phyloP scores from a whole-genome alignment of 768 basidiomycete genomes.

The Suillus cothurnatus region DNA sequence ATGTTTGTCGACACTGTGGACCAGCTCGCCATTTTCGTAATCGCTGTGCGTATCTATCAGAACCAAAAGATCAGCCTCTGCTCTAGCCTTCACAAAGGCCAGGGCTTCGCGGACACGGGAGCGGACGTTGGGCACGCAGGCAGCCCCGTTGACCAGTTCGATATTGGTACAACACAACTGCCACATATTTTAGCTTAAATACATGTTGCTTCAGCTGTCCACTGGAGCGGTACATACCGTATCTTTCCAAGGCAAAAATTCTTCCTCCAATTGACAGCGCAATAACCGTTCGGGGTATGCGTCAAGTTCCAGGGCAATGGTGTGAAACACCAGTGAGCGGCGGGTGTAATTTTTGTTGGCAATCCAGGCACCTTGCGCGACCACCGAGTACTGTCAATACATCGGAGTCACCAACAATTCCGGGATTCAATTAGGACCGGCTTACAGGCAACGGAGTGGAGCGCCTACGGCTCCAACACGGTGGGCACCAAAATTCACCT shows the following conservation, averaged over 20 bases:
- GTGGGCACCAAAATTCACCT: neutral
- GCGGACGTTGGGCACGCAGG: neutral
- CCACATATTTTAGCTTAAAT: no score
- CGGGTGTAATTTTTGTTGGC: neutral
- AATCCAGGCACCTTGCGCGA: neutral
- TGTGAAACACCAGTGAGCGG: neutral
- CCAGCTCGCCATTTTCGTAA: neutral
- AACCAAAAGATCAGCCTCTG: neutral
- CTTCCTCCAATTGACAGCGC: neutral
- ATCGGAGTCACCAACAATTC: neutral
- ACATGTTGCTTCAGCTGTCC: no score
- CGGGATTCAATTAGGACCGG: neutral
- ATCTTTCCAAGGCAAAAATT: neutral
- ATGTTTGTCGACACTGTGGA: neutral
- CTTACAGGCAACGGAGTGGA: neutral
- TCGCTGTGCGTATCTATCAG: neutral
- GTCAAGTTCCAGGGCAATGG: neutral
- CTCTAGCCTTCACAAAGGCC: neutral
- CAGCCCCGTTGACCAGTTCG: neutral
- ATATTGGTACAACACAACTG: neutral
- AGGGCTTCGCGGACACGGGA: neutral
- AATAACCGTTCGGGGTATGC: neutral
- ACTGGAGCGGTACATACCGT: neutral
- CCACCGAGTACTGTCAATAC: neutral
- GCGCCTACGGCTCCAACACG: neutral